Evolutionary conservation across 352 stramenopile species (phyloP).

Genomic region (Pythium diclinum): DNA sequence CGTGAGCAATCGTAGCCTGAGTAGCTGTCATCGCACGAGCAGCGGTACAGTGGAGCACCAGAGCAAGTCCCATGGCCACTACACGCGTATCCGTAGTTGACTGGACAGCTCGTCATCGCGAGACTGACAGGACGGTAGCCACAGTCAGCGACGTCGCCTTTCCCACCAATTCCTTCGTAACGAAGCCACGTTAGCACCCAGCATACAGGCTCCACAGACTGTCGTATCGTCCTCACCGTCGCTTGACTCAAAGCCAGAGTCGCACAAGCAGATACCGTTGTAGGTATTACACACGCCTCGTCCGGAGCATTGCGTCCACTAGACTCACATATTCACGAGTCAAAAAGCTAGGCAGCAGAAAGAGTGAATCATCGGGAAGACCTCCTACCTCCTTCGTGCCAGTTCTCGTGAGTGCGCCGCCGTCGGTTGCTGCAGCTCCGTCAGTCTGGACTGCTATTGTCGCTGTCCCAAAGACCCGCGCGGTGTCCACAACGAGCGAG

Average conservation of each 20-base stretch:
- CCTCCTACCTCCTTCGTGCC: slow-evolving; percentile 59
- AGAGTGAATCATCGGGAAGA: not conserved
- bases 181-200: not conserved
- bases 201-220: slow-evolving; percentile 5
- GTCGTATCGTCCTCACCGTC: slow-evolving; percentile 38
- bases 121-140: slow-evolving; percentile 35
- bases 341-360: not conserved
- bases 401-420: slow-evolving; percentile 31
- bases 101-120: slow-evolving; percentile 44
- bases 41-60: slow-evolving; percentile 40
- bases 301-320: slow-evolving; percentile 68
- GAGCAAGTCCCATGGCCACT: slow-evolving; percentile 56
- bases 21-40: slow-evolving; percentile 52
- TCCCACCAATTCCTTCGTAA: slow-evolving; percentile 16
- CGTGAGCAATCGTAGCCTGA: slow-evolving; percentile 56
- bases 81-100: slow-evolving; percentile 41
- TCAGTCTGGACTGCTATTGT: slow-evolving; percentile 40
- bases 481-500: slow-evolving; percentile 32
- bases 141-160: slow-evolving; percentile 30
- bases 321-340: not conserved
- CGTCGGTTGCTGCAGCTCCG: slow-evolving; percentile 35
- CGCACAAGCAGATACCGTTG: slow-evolving; percentile 47
- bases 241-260: slow-evolving; percentile 46
- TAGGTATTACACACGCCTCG: slow-evolving; percentile 52
- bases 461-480: slow-evolving; percentile 31